A percentile compares a stretch with the other conserved stretches of the same genome.
Evolutionary conservation across 2,329 filamentous ascomycete genomes (phyloP).

Genomic region (Cryphonectria naterciae): DNA sequence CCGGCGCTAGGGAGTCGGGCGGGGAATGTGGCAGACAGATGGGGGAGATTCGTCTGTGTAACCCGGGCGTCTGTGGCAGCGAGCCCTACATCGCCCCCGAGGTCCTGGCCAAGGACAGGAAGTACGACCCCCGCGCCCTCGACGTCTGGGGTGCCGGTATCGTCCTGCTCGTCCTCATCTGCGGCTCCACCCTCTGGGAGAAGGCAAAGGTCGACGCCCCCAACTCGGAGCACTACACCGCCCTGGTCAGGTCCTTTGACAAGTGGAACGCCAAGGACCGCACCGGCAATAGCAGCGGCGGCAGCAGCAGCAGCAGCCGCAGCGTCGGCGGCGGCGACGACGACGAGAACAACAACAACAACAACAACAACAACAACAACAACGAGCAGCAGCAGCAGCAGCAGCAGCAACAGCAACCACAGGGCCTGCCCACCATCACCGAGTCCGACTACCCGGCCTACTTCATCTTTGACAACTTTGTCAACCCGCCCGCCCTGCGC

Average conservation of each 20-base stretch:
- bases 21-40: constrained; percentile 77
- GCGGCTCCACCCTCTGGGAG: constrained; percentile 74
- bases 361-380: too few relatives aligned
- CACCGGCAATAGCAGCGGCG: constrained; percentile 15
- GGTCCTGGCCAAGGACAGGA: constrained; percentile 69
- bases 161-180: constrained; percentile 78
- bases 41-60: constrained; percentile 70
- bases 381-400: too few relatives aligned
- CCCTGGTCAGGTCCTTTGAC: constrained; percentile 69
- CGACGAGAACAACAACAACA: too few relatives aligned
- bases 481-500: constrained; percentile 71
- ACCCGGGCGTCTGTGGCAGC: constrained; percentile 82
- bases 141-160: constrained; percentile 89
- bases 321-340: too few relatives aligned
- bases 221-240: constrained; percentile 63
- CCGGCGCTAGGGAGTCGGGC: constrained; percentile 72
- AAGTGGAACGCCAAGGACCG: constrained; percentile 64
- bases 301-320: too few relatives aligned
- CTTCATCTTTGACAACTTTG: constrained; percentile 63
- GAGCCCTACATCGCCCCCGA: constrained; percentile 88
- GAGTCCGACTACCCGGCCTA: constrained; percentile 70
- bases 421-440: constrained; percentile 43
- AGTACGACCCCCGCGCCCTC: constrained; percentile 74
- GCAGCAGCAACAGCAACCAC: too few relatives aligned
- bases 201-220: constrained; percentile 57